A percentile compares a stretch with the other conserved stretches of the same genome.
These are phyloP conservation scores for Dunaliella primolecta DNA, from an alignment of 139 green algal genomes.

Conservation along the genomic window DNA sequence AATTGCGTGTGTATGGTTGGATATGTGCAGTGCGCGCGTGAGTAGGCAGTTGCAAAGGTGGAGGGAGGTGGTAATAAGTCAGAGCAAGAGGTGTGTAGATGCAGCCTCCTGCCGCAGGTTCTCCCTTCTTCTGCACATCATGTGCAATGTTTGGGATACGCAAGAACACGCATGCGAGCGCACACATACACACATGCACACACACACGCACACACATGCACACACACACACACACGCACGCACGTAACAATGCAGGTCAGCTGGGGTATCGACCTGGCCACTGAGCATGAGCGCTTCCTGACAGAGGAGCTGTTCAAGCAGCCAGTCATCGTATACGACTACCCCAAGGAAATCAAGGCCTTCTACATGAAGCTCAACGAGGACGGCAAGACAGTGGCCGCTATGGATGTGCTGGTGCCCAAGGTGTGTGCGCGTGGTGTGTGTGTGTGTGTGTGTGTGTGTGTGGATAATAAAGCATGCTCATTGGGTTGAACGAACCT, in stretches of 20 bases:
- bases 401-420: conserved; percentile 97
- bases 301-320: conserved; percentile 91
- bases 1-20: too few species aligned
- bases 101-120: too few species aligned
- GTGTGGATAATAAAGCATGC: too few species aligned
- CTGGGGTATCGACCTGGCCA: conserved; percentile 89
- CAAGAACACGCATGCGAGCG: background rate
- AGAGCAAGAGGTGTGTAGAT: background rate
- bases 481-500: too few species aligned
- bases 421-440: conserved; percentile 51
- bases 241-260: conserved; percentile 48
- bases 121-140: too few species aligned
- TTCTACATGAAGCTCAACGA: conserved; percentile 99
- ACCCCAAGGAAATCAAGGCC: conserved; percentile 94
- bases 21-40: too few species aligned
- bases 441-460: conserved; percentile 55
- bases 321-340: conserved; percentile 94
- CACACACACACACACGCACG: conserved; percentile 3
- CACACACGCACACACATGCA: background rate
- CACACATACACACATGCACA: background rate
- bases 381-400: conserved; percentile 94
- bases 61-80: background rate
- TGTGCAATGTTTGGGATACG: background rate
- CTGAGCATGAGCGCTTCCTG: conserved; percentile 95
- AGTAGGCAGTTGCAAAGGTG: too few species aligned